A percentile compares a stretch with the other conserved stretches of the same genome.
Conservation (phyloP, 1,284 basidiomycete species). For the Ceratobasidium sp. region DNA sequence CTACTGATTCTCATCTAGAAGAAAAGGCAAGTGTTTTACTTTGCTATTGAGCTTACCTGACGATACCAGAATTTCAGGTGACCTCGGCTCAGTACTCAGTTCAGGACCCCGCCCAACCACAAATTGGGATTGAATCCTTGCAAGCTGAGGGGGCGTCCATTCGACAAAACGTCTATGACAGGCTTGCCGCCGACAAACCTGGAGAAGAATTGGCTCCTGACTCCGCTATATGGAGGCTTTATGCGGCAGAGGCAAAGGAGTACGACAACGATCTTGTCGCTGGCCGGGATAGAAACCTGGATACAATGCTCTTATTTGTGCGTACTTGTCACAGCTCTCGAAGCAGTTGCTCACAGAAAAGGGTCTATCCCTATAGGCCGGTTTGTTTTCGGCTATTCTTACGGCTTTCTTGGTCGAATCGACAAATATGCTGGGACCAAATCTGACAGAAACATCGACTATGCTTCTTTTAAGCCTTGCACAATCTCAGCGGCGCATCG, state of each 20-base stretch:
- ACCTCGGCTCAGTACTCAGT: no score
- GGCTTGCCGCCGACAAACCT: background rate
- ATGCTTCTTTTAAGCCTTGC: background rate
- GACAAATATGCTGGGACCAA: background rate
- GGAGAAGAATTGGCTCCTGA: conserved; percentile 5
- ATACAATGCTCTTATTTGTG: conserved; percentile 6
- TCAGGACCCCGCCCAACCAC: no score
- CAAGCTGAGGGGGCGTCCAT: background rate
- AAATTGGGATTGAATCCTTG: background rate
- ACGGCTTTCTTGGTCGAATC: conserved; percentile 29
- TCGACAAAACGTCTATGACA: background rate
- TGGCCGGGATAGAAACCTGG: background rate
- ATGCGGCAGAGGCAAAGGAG: background rate
- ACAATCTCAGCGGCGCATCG: conserved; percentile 7
- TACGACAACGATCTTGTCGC: background rate
- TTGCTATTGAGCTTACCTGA: no score
- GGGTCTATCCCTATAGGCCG: background rate
- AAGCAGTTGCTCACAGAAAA: background rate
- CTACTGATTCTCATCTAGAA: no score
- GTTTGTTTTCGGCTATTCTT: conserved; percentile 9
- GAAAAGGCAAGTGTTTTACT: no score
- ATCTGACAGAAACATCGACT: conserved; percentile 3
- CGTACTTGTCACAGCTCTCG: background rate
- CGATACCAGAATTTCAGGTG: no score
- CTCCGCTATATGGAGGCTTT: background rate